Evolutionary conservation across 306 rosid genomes (phyloP), one percentile per base, ranked within the genome.

Genomic region (Rubus parviflorus): DNA sequence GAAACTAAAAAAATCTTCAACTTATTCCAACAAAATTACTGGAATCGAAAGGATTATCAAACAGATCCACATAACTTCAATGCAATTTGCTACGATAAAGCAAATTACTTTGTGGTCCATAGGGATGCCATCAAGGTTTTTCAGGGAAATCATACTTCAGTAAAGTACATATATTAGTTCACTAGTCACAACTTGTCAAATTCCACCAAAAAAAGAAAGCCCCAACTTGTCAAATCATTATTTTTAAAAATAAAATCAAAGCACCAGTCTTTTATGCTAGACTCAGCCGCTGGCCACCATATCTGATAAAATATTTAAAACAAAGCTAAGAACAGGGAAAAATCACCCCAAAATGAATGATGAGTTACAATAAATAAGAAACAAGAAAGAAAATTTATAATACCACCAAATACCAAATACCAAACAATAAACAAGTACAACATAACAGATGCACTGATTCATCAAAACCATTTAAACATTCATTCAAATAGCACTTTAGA

Each of bases 391-490:
- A 79, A 70, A 0, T 3, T 42, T 52, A 16, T 23, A 60, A 3
- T 25, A 13, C 30, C 46, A 79, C 3, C 60, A 56, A 68, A 54
- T 0, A 22, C 22, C 14, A 67, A 22, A 73, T n/a, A n/a, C n/a
- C n/a, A n/a, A 16, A 68, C 47, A 23, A 30, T 42, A 25, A 49
- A 30, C 37, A 74, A 73, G 43, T 58, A 58, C 8, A 11, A 47
- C 60, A 57, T 0, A 46, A 19, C 47, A 56, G 37, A 54, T 8
- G 8, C 61, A 65, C 70, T 3, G 40, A 58, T 41, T 54, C 16
- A 72, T 40, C 52, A 73, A 62, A 74, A 53, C 52, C 70, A 75
- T 61, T 53, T 25, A 63, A 54, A 25, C 71, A 40, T 73, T 40
- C 22, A 16, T 38, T 15, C 46, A 65, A 64, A 62, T 35, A 14